Percentiles rank a stretch among this genome's conserved stretches.
These are phyloP conservation scores for Fusarium lyarnte DNA, from an alignment of 2,329 filamentous ascomycete genomes.

Conservation along the genomic window DNA sequence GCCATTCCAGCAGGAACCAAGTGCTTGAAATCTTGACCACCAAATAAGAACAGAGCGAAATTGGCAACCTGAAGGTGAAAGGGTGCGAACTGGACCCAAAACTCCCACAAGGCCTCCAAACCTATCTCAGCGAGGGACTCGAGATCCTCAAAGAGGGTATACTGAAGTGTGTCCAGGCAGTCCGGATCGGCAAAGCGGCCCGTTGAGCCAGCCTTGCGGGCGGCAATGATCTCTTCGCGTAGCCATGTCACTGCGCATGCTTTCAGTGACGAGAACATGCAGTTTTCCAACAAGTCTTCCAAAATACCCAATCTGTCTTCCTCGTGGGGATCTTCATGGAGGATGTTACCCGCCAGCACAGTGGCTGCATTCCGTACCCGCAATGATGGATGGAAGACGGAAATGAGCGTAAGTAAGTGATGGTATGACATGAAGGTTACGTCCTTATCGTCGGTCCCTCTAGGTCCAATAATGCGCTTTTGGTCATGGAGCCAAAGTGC, in stretches of 20 bases:
- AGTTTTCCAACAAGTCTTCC: conserved; percentile 72
- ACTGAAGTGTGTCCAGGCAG: conserved; percentile 68
- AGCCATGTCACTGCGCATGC: conserved; percentile 72
- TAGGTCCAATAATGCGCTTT: conserved; percentile 50
- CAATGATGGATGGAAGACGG: conserved; percentile 65
- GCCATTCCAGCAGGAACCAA: conserved; percentile 66
- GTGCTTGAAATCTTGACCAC: conserved; percentile 54
- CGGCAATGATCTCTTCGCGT: conserved; percentile 67
- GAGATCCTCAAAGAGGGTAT: conserved; percentile 68
- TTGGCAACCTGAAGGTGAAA: conserved; percentile 70
- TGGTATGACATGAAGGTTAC: conserved; percentile 68
- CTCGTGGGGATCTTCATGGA: conserved; percentile 69
- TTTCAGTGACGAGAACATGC: conserved; percentile 69
- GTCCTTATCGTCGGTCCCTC: conserved; percentile 48
- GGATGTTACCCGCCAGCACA: conserved; percentile 60
- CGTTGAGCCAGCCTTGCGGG: conserved; percentile 47
- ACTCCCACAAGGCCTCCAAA: conserved; percentile 57
- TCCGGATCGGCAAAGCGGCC: conserved; percentile 62
- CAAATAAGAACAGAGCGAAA: conserved; percentile 67
- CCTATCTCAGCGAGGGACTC: conserved; percentile 56
- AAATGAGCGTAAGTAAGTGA: conserved; percentile 66
- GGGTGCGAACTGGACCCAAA: conserved; percentile 61
- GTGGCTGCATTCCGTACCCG: conserved; percentile 65
- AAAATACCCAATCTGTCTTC: conserved; percentile 68
- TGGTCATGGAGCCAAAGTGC: conserved; percentile 67